phyloP scores from a whole-genome alignment of 805 yeast species.

The Wickerhamiella vanderwaltii region DNA sequence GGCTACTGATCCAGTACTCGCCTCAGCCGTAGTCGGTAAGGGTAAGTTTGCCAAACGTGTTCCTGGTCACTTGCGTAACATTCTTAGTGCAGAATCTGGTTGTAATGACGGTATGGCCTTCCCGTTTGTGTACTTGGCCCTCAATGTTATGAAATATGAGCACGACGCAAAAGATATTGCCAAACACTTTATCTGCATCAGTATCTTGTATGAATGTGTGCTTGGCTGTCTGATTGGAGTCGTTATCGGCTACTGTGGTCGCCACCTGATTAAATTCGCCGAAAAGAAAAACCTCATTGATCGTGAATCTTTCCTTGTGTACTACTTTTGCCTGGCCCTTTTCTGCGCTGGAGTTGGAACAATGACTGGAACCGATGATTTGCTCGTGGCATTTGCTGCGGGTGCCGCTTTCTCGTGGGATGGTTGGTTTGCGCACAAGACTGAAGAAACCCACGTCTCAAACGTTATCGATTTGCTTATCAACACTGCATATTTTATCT shows the following conservation, averaged over 20 bases:
- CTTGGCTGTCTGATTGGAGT: conserved; percentile 70
- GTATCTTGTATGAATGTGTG: conserved; percentile 68
- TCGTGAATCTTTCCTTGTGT: conserved; percentile 77
- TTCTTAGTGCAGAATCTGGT: conserved; percentile 76
- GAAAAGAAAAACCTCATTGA: conserved; percentile 60
- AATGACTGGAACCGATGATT: conserved; percentile 77
- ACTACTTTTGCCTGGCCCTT: conserved; percentile 69
- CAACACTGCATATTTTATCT: conserved; percentile 77
- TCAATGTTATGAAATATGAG: conserved; percentile 53
- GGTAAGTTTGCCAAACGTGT: conserved; percentile 85
- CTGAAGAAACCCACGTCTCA: conserved; percentile 77
- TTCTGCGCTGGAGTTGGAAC: conserved; percentile 85
- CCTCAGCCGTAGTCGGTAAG: conserved; percentile 91
- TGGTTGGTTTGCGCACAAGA: conserved; percentile 71
- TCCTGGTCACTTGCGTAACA: conserved; percentile 81
- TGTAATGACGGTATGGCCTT: conserved; percentile 96
- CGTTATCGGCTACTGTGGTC: conserved; percentile 55
- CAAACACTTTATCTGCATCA: conserved; percentile 66
- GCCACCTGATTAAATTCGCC: conserved; percentile 63
- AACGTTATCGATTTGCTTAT: conserved; percentile 77
- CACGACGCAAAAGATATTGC: conserved; percentile 58
- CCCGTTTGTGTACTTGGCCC: conserved; percentile 65
- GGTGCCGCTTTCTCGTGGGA: conserved; percentile 94
- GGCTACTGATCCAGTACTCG: conserved; percentile 90
- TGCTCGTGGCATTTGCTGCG: conserved; percentile 80